Conservation (phyloP, 139 green algal species). For the Chlamydomonas asymmetrica region DNA sequence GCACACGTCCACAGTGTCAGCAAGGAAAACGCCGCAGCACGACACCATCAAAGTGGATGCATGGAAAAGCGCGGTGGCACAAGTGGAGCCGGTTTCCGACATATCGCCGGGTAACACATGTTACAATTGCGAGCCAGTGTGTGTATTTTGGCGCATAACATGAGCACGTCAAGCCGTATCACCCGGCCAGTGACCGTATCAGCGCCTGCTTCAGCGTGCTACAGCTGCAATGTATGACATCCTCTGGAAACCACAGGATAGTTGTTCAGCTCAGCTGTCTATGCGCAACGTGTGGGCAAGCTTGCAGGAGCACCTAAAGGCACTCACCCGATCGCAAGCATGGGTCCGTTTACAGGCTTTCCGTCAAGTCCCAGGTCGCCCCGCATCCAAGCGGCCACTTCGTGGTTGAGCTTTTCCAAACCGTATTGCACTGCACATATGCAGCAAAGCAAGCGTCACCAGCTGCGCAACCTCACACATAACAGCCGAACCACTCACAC, state of each 20-base stretch:
- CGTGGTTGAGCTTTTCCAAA: conserved; percentile 82
- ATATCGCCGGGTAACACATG: no score
- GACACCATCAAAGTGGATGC: not conserved
- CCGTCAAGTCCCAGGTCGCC: conserved; percentile 55
- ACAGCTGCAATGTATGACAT: no score
- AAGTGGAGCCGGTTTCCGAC: no score
- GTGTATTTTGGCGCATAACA: no score
- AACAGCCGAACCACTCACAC: not conserved
- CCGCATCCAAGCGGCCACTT: conserved; percentile 88
- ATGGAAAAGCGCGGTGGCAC: not conserved
- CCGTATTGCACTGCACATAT: conserved; percentile 72
- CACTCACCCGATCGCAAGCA: conserved; percentile 83
- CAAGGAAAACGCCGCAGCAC: not conserved
- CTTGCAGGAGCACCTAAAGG: no score
- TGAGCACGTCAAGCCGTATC: no score
- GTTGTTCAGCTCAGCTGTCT: no score
- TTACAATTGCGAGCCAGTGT: no score
- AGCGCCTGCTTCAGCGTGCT: no score
- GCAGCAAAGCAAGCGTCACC: not conserved
- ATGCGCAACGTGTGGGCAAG: no score
- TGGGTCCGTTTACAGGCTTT: conserved; percentile 57
- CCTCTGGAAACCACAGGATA: no score
- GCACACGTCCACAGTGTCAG: not conserved
- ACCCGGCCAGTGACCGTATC: no score
- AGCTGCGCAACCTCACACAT: not conserved